These are phyloP conservation scores for Xylaria sp. DNA, from an alignment of 2,329 filamentous ascomycete species.

Conservation along the genomic window DNA sequence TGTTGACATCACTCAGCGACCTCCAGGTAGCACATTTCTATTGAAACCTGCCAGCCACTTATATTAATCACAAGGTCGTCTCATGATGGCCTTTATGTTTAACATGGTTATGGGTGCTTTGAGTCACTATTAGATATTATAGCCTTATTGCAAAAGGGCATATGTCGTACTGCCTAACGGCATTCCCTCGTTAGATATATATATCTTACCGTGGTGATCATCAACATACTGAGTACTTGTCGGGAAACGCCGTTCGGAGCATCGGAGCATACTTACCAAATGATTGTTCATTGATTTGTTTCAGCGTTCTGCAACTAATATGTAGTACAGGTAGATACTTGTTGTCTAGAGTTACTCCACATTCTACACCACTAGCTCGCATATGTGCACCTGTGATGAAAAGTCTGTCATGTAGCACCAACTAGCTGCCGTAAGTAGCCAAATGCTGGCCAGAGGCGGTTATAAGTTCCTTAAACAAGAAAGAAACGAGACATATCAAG, in stretches of 20 bases:
- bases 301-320: neutral
- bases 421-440: neutral
- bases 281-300: neutral
- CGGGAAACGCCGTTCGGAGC: neutral
- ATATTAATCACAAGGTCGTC: too few species aligned
- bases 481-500: neutral
- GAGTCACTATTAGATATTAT: too few species aligned
- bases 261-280: neutral
- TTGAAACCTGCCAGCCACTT: too few species aligned
- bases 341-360: neutral
- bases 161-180: neutral
- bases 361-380: neutral
- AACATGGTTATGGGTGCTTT: neutral
- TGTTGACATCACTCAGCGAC: too few species aligned
- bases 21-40: too few species aligned
- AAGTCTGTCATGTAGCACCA: neutral
- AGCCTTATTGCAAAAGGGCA: too few species aligned
- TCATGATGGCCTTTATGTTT: too few species aligned
- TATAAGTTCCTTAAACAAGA: constrained; percentile 6
- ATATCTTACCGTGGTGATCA: neutral
- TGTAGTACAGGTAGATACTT: neutral
- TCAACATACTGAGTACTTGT: neutral
- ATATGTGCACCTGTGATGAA: neutral
- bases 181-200: constrained; percentile 2
- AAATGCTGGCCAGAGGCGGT: neutral